These are phyloP conservation scores for Leccinum uliginosum DNA, from an alignment of 768 basidiomycete genomes.

Conservation along the genomic window DNA sequence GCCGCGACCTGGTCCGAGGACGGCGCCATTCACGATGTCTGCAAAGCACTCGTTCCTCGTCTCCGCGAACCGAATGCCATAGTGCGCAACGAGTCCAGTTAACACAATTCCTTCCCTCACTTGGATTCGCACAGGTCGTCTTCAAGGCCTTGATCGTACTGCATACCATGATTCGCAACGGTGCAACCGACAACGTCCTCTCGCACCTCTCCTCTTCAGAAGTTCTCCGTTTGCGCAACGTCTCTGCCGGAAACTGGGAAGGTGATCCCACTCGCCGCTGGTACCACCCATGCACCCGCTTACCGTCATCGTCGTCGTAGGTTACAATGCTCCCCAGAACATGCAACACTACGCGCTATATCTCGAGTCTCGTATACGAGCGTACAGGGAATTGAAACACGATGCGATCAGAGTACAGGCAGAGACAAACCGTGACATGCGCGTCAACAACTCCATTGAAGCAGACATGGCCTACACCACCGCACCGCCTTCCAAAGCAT, in stretches of 20 bases:
- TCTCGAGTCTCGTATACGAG: conserved; percentile 81
- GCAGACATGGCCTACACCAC: conserved; percentile 43
- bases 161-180: conserved; percentile 95
- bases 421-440: conserved; percentile 85
- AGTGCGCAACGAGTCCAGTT: conserved; percentile 43
- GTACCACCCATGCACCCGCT: not conserved
- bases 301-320: conserved; percentile 37
- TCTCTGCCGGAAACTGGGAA: conserved; percentile 82
- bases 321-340: conserved; percentile 83
- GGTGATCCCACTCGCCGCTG: conserved; percentile 42
- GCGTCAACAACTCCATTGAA: conserved; percentile 57
- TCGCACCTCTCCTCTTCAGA: conserved; percentile 78
- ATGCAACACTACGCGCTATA: conserved; percentile 84
- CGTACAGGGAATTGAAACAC: conserved; percentile 88
- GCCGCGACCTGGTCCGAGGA: conserved; percentile 97
- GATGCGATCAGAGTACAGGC: conserved; percentile 93
- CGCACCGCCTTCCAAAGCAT: conserved; percentile 25
- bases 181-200: conserved; percentile 91
- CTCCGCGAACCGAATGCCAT: conserved; percentile 90
- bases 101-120: not conserved
- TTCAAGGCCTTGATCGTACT: conserved; percentile 96
- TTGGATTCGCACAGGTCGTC: conserved; percentile 58
- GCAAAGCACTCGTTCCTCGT: conserved; percentile 78
- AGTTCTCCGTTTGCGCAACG: conserved; percentile 75
- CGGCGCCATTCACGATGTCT: conserved; percentile 89